A percentile compares a stretch with the other conserved stretches of the same genome.
Evolutionary conservation across 441 rosid species (phyloP).

Genomic region (Dalechampia spathulata): DNA sequence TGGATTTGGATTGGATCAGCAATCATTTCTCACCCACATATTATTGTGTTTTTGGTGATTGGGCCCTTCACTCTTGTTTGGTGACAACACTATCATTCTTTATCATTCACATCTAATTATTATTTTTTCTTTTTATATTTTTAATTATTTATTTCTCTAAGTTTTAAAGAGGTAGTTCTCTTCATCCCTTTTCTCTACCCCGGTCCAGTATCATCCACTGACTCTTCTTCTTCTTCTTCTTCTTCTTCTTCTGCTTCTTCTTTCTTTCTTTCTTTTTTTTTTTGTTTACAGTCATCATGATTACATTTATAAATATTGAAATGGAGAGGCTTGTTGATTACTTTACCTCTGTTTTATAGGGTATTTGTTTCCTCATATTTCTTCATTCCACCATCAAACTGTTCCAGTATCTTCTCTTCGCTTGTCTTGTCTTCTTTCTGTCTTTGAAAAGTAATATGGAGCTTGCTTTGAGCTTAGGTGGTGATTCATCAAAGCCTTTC

Average conservation of each 20-base stretch:
- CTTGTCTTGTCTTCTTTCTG: not conserved
- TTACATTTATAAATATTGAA: not conserved
- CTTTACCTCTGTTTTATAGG: not conserved
- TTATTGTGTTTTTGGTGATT: not conserved
- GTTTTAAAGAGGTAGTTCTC: too few species aligned
- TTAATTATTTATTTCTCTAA: too few species aligned
- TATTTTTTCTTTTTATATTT: too few species aligned
- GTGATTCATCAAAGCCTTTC: slow-evolving; percentile 44
- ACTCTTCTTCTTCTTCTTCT: too few species aligned
- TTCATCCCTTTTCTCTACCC: too few species aligned
- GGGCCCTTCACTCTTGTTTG: slow-evolving; percentile 13
- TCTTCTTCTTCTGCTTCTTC: too few species aligned
- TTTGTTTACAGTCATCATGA: too few species aligned
- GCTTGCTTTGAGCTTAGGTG: slow-evolving; percentile 66
- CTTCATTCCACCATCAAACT: not conserved
- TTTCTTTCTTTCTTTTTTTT: too few species aligned
- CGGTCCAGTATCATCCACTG: too few species aligned
- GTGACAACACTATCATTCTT: slow-evolving; percentile 11
- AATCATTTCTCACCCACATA: not conserved
- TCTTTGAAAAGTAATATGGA: slow-evolving; percentile 32
- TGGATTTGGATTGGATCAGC: slow-evolving; percentile 10
- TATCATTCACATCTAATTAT: too few species aligned
- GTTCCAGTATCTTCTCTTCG: too few species aligned
- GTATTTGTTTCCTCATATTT: not conserved
- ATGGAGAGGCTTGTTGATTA: not conserved